phyloP scores from a whole-genome alignment of 495 filamentous ascomycete species.

The Sabuloglossum arenarium region DNA sequence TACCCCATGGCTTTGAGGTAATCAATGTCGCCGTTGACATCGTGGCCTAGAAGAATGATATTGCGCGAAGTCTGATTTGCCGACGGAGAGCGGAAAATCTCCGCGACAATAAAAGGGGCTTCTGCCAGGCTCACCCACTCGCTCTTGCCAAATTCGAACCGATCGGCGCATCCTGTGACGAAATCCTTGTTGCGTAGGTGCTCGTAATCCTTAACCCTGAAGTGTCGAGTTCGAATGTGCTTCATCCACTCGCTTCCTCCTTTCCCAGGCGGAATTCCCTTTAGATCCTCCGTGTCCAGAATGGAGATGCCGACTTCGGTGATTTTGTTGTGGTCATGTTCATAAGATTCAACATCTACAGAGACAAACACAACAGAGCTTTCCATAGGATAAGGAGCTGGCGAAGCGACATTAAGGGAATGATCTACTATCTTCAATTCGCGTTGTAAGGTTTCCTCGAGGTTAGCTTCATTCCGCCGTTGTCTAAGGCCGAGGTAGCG shows the following conservation, averaged over 20 bases:
- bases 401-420: slow-evolving; percentile 16
- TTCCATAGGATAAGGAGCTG: slow-evolving; percentile 26
- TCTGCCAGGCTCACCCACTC: slow-evolving; percentile 20
- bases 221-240: slow-evolving; percentile 46
- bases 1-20: slow-evolving; percentile 43
- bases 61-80: slow-evolving; percentile 23
- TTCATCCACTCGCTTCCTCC: slow-evolving; percentile 38
- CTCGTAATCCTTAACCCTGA: slow-evolving; percentile 49
- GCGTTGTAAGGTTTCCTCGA: neutral
- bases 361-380: slow-evolving; percentile 44
- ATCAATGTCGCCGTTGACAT: slow-evolving; percentile 38
- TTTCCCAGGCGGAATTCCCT: slow-evolving; percentile 32
- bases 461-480: neutral
- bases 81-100: neutral
- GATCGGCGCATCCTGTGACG: slow-evolving; percentile 45
- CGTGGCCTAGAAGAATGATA: slow-evolving; percentile 64
- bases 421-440: neutral
- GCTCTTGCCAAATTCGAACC: slow-evolving; percentile 47
- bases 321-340: slow-evolving; percentile 35
- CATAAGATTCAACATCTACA: slow-evolving; percentile 68
- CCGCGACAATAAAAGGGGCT: slow-evolving; percentile 18
- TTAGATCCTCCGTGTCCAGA: slow-evolving; percentile 48
- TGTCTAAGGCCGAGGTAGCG: slow-evolving; percentile 4
- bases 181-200: slow-evolving; percentile 41
- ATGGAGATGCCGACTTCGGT: slow-evolving; percentile 76